Evolutionary conservation across 768 basidiomycete species (phyloP).

Genomic region (Lentinula detonsa): DNA sequence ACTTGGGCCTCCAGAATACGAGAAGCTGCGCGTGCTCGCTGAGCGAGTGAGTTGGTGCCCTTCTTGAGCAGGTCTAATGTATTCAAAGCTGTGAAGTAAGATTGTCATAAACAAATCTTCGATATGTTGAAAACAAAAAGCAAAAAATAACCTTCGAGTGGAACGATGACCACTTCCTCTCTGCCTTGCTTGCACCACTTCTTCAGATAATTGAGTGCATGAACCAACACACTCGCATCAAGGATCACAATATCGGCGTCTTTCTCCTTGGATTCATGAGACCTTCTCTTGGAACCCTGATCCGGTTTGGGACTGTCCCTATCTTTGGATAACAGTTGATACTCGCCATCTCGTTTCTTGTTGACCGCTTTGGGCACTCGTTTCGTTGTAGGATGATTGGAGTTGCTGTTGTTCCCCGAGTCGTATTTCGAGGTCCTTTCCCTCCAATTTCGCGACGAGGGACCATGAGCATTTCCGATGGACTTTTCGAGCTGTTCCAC

Average conservation of each 20-base stretch:
- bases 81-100: slow-evolving; percentile 59
- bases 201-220: slow-evolving; percentile 74
- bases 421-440: neutral
- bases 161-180: slow-evolving; percentile 74
- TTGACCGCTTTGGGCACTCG: slow-evolving; percentile 13
- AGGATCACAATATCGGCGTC: slow-evolving; percentile 74
- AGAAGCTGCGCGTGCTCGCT: slow-evolving; percentile 81
- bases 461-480: slow-evolving; percentile 37
- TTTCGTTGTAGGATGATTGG: neutral
- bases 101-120: neutral
- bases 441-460: slow-evolving; percentile 44
- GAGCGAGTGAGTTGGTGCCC: slow-evolving; percentile 70
- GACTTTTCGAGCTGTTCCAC: slow-evolving; percentile 84
- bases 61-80: slow-evolving; percentile 93
- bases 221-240: slow-evolving; percentile 78
- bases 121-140: neutral
- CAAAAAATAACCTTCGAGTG: slow-evolving; percentile 71
- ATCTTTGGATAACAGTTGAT: slow-evolving; percentile 4
- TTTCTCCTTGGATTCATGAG: slow-evolving; percentile 31
- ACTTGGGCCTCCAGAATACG: slow-evolving; percentile 86
- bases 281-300: slow-evolving; percentile 19
- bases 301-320: slow-evolving; percentile 10
- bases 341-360: slow-evolving; percentile 1
- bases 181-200: slow-evolving; percentile 76
- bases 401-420: neutral